Evolutionary conservation across 345 rosid species (phyloP), one percentile per base, ranked within the genome.

Genomic region (Triadica sebifera): DNA sequence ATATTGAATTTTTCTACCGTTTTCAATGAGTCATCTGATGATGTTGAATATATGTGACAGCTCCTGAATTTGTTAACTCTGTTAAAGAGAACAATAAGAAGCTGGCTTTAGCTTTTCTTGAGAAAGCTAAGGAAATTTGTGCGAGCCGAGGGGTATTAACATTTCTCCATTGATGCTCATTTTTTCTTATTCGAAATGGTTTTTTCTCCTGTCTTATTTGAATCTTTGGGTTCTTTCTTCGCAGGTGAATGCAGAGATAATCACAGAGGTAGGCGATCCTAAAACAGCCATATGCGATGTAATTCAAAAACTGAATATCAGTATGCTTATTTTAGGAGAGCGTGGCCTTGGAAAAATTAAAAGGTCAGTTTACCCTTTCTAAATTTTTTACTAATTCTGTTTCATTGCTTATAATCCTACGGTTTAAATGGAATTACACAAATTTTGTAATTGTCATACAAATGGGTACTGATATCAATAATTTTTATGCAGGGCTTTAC

Each of bases 261-360:
- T 75, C 4, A 75, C 78, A 19, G 78, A 75, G 47, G 19, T n/a
- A 8, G 78, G 78, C 0, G 78, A 75, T 58, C 78, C 78, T 19
- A 68, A 68, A 68, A 29, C 72, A 8, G 50, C 67, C 29, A 75
- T 75, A 67, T 75, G 78, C 67, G 51, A 58, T 58, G 78, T 67
- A 17, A 73, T 39, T 5, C 58, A 67, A 8, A 67, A 49, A n/a
- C 50, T 67, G 49, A 75, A 75, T 49, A 60, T 75, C 22, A 68
- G 59, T 39, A 29, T 75, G 73, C 78, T 75, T 58, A 37, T 75
- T 75, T 3, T 75, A n/a, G 73, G 78, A 17, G 73, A 67, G 37
- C 59, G 49, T 12, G 68, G 73, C 20, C 39, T n/a, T 22, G 78
- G 78, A 8, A 58, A 24, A 16, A 58, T 75, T 51, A 46, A 67